These are phyloP conservation scores for Leonotis leonurus DNA, from an alignment of 257 asterid genomes.

Conservation along the genomic window DNA sequence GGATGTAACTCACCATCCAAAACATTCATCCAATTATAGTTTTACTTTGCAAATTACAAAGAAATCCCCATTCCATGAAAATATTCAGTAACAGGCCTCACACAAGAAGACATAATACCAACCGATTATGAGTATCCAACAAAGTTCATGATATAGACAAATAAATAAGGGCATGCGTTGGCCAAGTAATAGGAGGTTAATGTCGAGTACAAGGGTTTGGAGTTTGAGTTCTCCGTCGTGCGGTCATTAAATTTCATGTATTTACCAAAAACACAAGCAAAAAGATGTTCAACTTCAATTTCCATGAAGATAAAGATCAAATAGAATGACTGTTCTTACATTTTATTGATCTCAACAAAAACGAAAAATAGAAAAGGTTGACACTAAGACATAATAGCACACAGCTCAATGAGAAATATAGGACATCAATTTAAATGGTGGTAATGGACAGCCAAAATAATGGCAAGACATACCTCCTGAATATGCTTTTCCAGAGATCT, in stretches of 20 bases:
- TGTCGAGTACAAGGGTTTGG: too few relatives aligned
- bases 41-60: neutral
- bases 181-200: too few relatives aligned
- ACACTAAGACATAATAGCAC: neutral
- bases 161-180: too few relatives aligned
- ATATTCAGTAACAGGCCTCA: neutral
- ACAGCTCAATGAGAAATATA: neutral
- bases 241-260: too few relatives aligned
- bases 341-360: neutral
- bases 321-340: too few relatives aligned
- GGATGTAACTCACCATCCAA: neutral
- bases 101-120: neutral
- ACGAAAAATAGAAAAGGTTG: neutral
- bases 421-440: neutral
- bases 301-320: neutral
- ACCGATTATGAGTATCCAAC: neutral
- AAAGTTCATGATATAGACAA: neutral
- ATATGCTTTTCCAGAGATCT: conserved; percentile 78
- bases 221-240: too few relatives aligned
- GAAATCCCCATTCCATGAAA: neutral
- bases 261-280: too few relatives aligned
- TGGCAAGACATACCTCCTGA: conserved; percentile 57
- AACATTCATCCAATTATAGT: neutral
- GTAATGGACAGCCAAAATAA: neutral
- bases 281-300: neutral